Evolutionary conservation across 2,329 filamentous ascomycete genomes (phyloP).

Genomic region (Venturia carpophila): DNA sequence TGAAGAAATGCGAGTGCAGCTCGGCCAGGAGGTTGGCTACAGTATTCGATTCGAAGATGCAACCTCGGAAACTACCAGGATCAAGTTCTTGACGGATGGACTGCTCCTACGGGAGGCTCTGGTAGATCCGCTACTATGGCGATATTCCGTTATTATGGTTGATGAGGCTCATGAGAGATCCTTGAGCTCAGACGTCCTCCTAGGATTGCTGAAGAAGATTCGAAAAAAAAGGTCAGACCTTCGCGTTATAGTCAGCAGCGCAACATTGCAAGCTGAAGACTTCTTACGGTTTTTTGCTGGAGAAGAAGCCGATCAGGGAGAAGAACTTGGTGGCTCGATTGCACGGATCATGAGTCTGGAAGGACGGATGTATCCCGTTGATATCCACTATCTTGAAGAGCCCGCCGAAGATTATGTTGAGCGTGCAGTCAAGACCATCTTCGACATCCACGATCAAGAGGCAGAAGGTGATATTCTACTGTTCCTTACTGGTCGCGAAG

Average conservation of each 20-base stretch:
- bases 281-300: conserved; percentile 71
- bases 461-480: conserved; percentile 75
- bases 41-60: conserved; percentile 89
- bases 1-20: conserved; percentile 74
- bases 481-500: conserved; percentile 86
- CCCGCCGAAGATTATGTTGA: conserved; percentile 84
- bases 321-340: conserved; percentile 31
- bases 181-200: conserved; percentile 80
- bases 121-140: conserved; percentile 80
- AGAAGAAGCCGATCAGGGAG: conserved; percentile 30
- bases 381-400: conserved; percentile 69
- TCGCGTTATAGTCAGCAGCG: conserved; percentile 84
- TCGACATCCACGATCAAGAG: conserved; percentile 80
- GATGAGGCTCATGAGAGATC: conserved; percentile 95
- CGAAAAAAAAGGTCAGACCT: conserved; percentile 69
- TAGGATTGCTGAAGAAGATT: conserved; percentile 89
- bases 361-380: conserved; percentile 81
- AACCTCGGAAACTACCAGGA: conserved; percentile 73
- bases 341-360: conserved; percentile 74
- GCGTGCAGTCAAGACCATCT: conserved; percentile 69
- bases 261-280: conserved; percentile 81
- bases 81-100: conserved; percentile 95
- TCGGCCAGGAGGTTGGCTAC: conserved; percentile 83
- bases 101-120: conserved; percentile 85
- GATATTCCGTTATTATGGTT: conserved; percentile 95